Base-by-base conservation (phyloP, 1,284 basidiomycete species). In the Sporisorium reilianum region DNA sequence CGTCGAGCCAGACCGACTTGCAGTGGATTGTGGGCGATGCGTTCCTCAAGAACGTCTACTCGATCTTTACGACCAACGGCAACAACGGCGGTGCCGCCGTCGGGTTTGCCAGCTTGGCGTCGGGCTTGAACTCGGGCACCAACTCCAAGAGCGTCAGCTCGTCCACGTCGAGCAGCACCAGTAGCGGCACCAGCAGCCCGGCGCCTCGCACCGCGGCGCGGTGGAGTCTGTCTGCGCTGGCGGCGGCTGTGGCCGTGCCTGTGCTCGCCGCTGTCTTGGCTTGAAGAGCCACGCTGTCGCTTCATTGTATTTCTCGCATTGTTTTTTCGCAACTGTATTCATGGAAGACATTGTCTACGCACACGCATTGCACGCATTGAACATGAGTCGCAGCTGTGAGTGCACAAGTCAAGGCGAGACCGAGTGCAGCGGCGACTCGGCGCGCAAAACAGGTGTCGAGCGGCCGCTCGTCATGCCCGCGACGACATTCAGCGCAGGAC, bases 1-100 rank as follows among this genome's bases (percentile, higher is more conserved):
- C 59, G 30, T 55, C 38, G 9, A 26, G 23, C 2, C 50, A 60
- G 30, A 58, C 70, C 16, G 56, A 61, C 16, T 49, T 72, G 48
- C 78, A 80, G 54, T 84, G 81, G 79, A 79, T 84, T 41, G 63
- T 83, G 0, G 82, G 82, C 28, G 79, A 74, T 26, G 68, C 80
- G 0, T 84, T 84, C 61, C 65, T 84, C 32, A 82, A 78, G 56
- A 74, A 74, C 46, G 80, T 83, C 20, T 84, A 82, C 50, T 63
- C 75, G 18, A 50, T 82, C 23, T 80, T 80, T 30, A 64, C 69
- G 23, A 73, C 71, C 25, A 49, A 52, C 20, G 36, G 42, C 26
- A 61, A 28, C 50, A 42, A 28, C 12, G 60, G 54, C 7, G 20
- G 14, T 10, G 66, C 74, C 0, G 59, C 57, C 1, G 75, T 83